Conservation (phyloP, 208 protist genomes). For the Zelonia costaricensis region DNA sequence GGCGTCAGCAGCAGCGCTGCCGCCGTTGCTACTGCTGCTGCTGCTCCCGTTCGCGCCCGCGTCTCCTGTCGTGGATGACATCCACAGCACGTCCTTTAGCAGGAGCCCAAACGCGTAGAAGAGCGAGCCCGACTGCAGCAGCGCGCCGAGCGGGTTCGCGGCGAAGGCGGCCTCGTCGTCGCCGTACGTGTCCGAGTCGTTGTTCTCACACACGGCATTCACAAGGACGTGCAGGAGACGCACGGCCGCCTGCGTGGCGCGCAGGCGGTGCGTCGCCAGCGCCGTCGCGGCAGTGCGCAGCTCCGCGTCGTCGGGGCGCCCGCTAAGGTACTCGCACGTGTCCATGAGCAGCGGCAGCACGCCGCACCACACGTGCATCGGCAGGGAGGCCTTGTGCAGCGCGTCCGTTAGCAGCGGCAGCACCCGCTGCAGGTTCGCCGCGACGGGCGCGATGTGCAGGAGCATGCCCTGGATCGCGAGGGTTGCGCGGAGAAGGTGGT, state of each 20-base stretch:
- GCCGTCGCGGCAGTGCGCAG: conserved; percentile 27
- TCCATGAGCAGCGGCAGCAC: conserved; percentile 54
- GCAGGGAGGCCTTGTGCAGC: conserved; percentile 40
- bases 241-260: conserved; percentile 45
- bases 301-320: conserved; percentile 38
- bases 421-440: conserved; percentile 45
- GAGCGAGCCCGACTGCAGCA: conserved; percentile 44
- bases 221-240: conserved; percentile 55
- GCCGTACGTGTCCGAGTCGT: conserved; percentile 23
- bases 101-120: conserved; percentile 60
- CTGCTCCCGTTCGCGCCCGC: not conserved
- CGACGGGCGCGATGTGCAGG: conserved; percentile 37
- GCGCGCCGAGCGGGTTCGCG: conserved; percentile 44
- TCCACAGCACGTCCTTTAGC: conserved; percentile 68
- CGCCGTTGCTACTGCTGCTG: not conserved
- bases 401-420: conserved; percentile 51
- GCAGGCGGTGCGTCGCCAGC: conserved; percentile 39
- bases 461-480: conserved; percentile 55
- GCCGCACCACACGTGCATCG: conserved; percentile 56
- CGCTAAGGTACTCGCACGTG: conserved; percentile 14
- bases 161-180: conserved; percentile 80
- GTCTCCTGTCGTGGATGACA: conserved; percentile 15
- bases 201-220: conserved; percentile 51
- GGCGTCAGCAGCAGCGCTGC: not conserved
- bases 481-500: conserved; percentile 51